phyloP scores from a whole-genome alignment of 2,329 filamentous ascomycete genomes.

The Anisogramma anomala region DNA sequence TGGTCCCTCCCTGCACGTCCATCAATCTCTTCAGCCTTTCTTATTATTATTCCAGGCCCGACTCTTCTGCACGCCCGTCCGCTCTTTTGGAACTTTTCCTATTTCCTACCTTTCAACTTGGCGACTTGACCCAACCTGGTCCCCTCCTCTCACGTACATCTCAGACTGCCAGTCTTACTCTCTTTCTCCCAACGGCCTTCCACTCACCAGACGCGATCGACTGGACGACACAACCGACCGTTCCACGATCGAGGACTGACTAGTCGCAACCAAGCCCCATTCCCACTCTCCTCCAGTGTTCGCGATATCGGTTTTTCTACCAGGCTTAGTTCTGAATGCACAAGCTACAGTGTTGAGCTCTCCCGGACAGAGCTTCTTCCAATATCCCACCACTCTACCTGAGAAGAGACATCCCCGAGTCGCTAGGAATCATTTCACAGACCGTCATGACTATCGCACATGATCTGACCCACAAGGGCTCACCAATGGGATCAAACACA shows the following conservation, averaged over 20 bases:
- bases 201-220: background rate
- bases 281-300: background rate
- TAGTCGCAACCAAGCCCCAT: background rate
- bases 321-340: conserved; percentile 12
- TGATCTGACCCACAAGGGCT: conserved; percentile 60
- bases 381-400: background rate
- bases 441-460: conserved; percentile 63
- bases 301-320: conserved; percentile 4
- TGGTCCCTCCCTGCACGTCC: conserved; percentile 15
- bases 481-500: conserved; percentile 38
- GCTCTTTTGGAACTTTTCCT: conserved; percentile 15
- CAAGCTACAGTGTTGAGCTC: conserved; percentile 13
- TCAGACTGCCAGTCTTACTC: conserved; percentile 6
- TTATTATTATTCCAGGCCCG: conserved; percentile 16
- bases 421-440: too few species aligned
- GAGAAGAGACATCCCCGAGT: conserved; percentile 1
- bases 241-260: too few species aligned
- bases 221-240: too few species aligned
- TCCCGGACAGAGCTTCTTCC: conserved; percentile 10
- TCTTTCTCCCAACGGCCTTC: conserved; percentile 5
- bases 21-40: conserved; percentile 15
- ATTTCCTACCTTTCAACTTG: conserved; percentile 11
- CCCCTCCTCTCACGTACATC: conserved; percentile 9
- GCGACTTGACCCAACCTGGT: conserved; percentile 11
- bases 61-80: conserved; percentile 13